Evolutionary conservation across 306 rosid species (phyloP).

Genomic region (Vicia faba): DNA sequence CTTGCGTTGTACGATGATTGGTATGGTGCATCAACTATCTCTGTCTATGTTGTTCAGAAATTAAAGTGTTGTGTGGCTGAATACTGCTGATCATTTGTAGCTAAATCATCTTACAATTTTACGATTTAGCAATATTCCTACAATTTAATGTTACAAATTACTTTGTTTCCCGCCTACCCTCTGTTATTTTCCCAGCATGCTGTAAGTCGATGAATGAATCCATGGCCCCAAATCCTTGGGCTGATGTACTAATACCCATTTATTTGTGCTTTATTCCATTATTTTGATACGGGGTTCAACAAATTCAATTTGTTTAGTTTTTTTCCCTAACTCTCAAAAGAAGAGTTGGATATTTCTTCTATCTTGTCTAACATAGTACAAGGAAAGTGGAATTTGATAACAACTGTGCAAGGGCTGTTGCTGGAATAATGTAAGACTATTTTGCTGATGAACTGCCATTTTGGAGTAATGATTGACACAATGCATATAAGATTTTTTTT

Average conservation of each 20-base stretch:
- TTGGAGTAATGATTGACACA: no score
- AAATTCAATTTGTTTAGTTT: background rate
- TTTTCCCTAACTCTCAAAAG: background rate
- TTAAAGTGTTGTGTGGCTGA: conserved; percentile 31
- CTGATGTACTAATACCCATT: background rate
- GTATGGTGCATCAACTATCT: conserved; percentile 23
- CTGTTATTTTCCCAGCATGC: background rate
- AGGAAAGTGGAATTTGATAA: no score
- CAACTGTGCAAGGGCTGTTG: background rate
- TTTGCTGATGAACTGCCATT: no score
- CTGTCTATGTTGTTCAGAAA: conserved; percentile 21
- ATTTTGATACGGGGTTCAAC: background rate
- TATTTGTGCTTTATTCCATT: background rate
- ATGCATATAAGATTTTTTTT: no score
- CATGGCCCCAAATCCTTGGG: background rate
- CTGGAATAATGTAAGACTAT: no score
- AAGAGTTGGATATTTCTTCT: background rate
- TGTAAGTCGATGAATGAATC: background rate
- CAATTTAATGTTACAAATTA: conserved; percentile 18
- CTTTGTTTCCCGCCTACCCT: background rate
- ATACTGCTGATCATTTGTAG: conserved; percentile 36
- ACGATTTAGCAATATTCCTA: conserved; percentile 8
- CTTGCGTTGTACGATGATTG: conserved; percentile 38
- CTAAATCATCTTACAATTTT: conserved; percentile 18
- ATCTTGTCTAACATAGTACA: background rate